Evolutionary conservation across 306 rosid genomes (phyloP), one percentile per base, ranked within the genome.

Genomic region (Mimosa bimucronata): DNA sequence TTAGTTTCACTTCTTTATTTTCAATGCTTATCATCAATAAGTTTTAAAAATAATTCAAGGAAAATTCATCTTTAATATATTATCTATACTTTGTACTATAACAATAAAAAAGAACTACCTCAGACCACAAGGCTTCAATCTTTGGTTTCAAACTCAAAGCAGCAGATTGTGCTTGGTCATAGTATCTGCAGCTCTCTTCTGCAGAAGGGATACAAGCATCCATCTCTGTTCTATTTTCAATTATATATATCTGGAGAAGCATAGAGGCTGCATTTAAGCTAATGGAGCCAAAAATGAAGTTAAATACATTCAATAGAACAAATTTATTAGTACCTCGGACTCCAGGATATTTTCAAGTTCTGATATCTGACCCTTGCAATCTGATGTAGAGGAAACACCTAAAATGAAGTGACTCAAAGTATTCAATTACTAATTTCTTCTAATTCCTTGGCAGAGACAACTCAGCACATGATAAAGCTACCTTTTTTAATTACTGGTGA

Each of bases 401-500:
- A 82, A 66, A 61, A 53, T 66, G 74, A 74, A 62, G 57, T 74
- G 57, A 74, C 8, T 55, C 53, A 85, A 62, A 75, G 18, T 25
- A 78, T 55, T 48, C 15, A 64, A 40, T 71, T 25, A 50, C 50
- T 45, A 79, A 58, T 26, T 65, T 37, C 66, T 75, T 53, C 38
- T 29, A 58, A 46, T 60, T 21, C 25, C 38, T 62, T 73, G 61
- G 50, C 15, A 30, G n/a, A 73, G 31, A 61, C 67, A 80, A 80
- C 72, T 61, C 69, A 13, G 78, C 74, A 31, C 62, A 41, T 34
- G 74, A 78, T 68, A 77, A 28, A 29, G 53, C 73, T 88, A 90
- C 98, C 98, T 89, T 85, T 91, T 75, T 88, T 88, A 67, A 88
- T 87, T 61, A 95, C 89, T n/a, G 98, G 97, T 7, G 97, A 95